phyloP scores from a whole-genome alignment of 73 alveolate genomes.

The Uronychia setigera region DNA sequence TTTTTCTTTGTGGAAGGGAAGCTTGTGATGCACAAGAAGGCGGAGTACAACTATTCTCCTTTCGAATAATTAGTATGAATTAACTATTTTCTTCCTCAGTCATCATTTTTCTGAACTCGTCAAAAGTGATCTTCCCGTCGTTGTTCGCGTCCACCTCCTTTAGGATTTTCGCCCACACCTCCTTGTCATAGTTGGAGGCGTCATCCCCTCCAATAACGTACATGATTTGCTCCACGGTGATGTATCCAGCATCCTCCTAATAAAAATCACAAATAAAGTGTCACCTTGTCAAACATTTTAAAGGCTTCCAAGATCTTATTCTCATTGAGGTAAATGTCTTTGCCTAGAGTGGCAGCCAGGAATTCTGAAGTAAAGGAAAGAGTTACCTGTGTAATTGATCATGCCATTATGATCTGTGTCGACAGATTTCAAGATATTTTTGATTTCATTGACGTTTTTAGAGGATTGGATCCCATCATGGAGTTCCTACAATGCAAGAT shows the following conservation, averaged over 20 bases:
- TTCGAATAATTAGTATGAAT: too few relatives aligned
- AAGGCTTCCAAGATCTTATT: slow-evolving; percentile 19
- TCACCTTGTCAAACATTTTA: slow-evolving; percentile 13
- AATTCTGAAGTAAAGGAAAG: not conserved
- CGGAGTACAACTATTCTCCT: slow-evolving; percentile 91
- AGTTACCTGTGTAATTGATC: slow-evolving; percentile 8
- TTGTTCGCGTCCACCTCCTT: slow-evolving; percentile 10
- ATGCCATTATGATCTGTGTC: slow-evolving; percentile 4
- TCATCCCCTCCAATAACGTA: not conserved
- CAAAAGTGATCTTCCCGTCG: slow-evolving; percentile 20
- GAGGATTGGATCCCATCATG: slow-evolving; percentile 16
- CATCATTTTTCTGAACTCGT: too few relatives aligned
- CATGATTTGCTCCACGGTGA: not conserved
- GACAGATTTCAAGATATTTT: not conserved
- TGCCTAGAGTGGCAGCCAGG: slow-evolving; percentile 11
- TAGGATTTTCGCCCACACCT: not conserved
- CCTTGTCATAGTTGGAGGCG: not conserved
- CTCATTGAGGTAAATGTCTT: slow-evolving; percentile 2
- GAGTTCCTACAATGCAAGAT: slow-evolving; percentile 40
- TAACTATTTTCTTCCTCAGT: too few relatives aligned
- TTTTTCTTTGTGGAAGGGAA: slow-evolving; percentile 95
- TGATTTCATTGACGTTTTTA: slow-evolving; percentile 12
- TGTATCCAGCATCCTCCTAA: not conserved
- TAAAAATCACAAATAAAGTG: not conserved
- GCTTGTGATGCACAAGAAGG: slow-evolving; percentile 96